phyloP scores from a whole-genome alignment of 306 rosid species.

The Purshia tridentata region DNA sequence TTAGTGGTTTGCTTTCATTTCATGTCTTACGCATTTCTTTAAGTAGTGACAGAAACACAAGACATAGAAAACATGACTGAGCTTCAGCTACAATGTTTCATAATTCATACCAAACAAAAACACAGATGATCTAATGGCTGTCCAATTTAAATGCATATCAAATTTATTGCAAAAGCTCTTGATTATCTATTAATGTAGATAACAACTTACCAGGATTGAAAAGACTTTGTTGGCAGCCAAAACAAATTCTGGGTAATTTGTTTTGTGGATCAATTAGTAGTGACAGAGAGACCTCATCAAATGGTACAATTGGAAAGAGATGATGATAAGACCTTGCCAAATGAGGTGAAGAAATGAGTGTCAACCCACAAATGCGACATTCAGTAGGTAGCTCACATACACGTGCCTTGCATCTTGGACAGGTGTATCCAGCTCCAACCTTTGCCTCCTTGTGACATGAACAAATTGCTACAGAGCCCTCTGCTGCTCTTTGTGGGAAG shows the following conservation, averaged over 20 bases:
- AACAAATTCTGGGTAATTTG: conserved; percentile 56
- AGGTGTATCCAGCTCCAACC: conserved; percentile 84
- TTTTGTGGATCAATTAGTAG: conserved; percentile 42
- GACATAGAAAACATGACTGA: background rate
- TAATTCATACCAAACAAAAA: background rate
- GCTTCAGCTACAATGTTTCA: background rate
- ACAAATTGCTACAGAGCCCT: conserved; percentile 85
- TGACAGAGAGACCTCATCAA: conserved; percentile 67
- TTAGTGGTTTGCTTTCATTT: background rate
- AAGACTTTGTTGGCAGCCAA: conserved; percentile 89
- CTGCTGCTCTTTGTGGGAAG: conserved; percentile 97
- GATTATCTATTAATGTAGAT: background rate
- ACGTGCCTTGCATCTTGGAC: conserved; percentile 98
- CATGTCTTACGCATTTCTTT: background rate
- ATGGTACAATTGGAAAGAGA: conserved; percentile 92
- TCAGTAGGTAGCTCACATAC: conserved; percentile 94
- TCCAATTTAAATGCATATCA: background rate
- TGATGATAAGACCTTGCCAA: conserved; percentile 97
- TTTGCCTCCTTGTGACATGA: conserved; percentile 92
- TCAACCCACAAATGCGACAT: conserved; percentile 88
- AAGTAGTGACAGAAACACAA: background rate
- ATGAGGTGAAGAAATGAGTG: conserved; percentile 96
- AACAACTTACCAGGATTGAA: conserved; percentile 53
- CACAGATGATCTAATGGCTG: background rate
- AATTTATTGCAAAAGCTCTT: background rate